Evolutionary conservation across 192 early-diverging fungal species (phyloP), one percentile per base, ranked within the genome.

Genomic region (Linderina pennispora): DNA sequence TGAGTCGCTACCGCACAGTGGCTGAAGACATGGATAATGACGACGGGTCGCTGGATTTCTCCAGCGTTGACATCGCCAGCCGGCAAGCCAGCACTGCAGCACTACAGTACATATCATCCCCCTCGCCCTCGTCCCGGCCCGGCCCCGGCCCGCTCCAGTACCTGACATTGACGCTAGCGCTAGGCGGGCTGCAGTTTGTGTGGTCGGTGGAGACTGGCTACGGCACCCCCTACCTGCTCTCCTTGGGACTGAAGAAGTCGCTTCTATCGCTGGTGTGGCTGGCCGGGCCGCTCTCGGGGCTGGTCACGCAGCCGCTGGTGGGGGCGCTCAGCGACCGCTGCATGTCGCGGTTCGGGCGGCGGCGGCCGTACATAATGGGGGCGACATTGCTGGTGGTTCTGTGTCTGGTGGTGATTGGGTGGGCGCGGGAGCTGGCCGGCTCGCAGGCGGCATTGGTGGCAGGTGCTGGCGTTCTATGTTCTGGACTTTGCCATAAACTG

Each of bases 401-500:
- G 5, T 86, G 85, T 3, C 82, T 90, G 47, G 31, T 65, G 8
- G 69, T 83, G 36, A 77, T 94, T 39, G 89, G 87, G 0, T 91
- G 85, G 75, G 76, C 86, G 2, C 66, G 68, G 18, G 88, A 90
- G 63, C 50, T 89, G 4, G 79, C 75, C 21, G 73, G 51, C 56
- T 32, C 20, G 35, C 35, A 58, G 41, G 74, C 84, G 1, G 81
- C 90, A 25, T n/a, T 57, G 73, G 23, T 62, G 86, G 20, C 91
- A 90, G 16, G 88, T 97, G 3, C 11, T 77, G 7, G 81, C 81
- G 8, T 95, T 97, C 52, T 97, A 93, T 49, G 62, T 81, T n/a
- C 57, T 98, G 16, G 95, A 98, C 63, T 96, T 98, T 70, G 82
- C 90, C 0, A 77, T 98, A 46, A 98, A 98, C 59, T 83, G 83